Base-by-base conservation (phyloP, 1,284 basidiomycete genomes). In the Boletellus sp. region DNA sequence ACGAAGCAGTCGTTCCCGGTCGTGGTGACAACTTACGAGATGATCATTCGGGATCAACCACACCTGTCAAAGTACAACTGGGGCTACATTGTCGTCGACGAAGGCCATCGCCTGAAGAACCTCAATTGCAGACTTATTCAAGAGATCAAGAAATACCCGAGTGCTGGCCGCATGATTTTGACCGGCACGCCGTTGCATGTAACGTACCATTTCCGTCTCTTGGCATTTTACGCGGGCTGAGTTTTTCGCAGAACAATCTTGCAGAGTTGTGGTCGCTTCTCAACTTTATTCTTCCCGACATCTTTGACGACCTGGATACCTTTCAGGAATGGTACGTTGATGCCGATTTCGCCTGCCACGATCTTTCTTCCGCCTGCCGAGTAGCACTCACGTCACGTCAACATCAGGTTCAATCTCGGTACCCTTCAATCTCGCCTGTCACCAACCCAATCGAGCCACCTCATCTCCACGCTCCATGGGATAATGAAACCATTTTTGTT, bases 401-500 rank as follows among this genome's bases (percentile, higher is more conserved):
- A n/a, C n/a, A n/a, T 20, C 49, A 87, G 84, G 81, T 91, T 91
- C 63, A 82, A 87, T 53, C 71, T 91, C 14, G 78, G 87, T 9
- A 74, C 79, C 36, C 77, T 85, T 51, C 74, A 80, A 53, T 68
- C 70, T n/a, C 67, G 71, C 9, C 61, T 90, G 11, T 77, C 79
- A 5, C 73, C 78, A 4, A 76, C 78, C 25, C 79, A 84, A 41
- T 80, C 84, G 2, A 67, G 76, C 1, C 72, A 78, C 34, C 78
- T 98, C 56, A 87, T 97, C 43, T 73, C 80, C 25, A 83, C 86
- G 4, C 78, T 99, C 0, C 95, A 98, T 64, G 81, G 82, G 2
- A 92, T 98, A 55, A 80, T 99, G 32, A 93, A 94, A 54, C 95
- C 95, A 0, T 98, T 96, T 76, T 77, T 98, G n/a, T 76, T 98